Percentiles rank a stretch among this genome's conserved stretches.
Evolutionary conservation across 2,329 filamentous ascomycete species (phyloP).

Genomic region (Paecilomyces sp.): DNA sequence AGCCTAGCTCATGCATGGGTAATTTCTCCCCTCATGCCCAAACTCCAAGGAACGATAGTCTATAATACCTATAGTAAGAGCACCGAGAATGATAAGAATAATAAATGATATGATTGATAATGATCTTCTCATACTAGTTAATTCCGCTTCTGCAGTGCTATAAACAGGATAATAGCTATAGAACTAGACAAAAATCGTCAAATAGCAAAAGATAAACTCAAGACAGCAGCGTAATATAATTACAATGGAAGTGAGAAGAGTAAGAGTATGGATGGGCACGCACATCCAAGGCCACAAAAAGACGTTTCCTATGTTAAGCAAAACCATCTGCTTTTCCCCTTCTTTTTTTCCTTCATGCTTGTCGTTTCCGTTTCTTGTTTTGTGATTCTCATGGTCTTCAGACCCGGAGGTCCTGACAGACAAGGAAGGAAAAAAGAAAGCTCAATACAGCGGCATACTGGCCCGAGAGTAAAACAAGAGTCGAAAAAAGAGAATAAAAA

Average conservation of each 20-base stretch:
- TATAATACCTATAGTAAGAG: too few species aligned
- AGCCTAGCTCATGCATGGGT: too few species aligned
- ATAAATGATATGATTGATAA: too few species aligned
- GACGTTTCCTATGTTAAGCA: neutral
- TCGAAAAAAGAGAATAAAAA: neutral
- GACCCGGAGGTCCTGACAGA: neutral
- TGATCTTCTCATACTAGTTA: neutral
- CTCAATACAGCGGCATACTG: neutral
- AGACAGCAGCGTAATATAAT: neutral
- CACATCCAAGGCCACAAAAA: too few species aligned
- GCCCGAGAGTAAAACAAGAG: neutral
- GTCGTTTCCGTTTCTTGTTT: neutral
- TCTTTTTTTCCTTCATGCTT: neutral
- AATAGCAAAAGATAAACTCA: neutral
- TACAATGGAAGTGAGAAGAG: neutral
- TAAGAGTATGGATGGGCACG: neutral
- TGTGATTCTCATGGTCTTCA: too few species aligned
- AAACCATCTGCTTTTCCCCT: neutral
- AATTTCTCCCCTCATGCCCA: too few species aligned
- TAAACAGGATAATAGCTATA: neutral
- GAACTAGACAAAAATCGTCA: neutral
- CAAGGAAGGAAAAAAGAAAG: neutral
- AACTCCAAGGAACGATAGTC: too few species aligned
- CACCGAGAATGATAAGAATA: too few species aligned
- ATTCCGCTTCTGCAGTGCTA: neutral